phyloP scores from a whole-genome alignment of 1,284 basidiomycete species.

The Trichosporon coremiiforme region DNA sequence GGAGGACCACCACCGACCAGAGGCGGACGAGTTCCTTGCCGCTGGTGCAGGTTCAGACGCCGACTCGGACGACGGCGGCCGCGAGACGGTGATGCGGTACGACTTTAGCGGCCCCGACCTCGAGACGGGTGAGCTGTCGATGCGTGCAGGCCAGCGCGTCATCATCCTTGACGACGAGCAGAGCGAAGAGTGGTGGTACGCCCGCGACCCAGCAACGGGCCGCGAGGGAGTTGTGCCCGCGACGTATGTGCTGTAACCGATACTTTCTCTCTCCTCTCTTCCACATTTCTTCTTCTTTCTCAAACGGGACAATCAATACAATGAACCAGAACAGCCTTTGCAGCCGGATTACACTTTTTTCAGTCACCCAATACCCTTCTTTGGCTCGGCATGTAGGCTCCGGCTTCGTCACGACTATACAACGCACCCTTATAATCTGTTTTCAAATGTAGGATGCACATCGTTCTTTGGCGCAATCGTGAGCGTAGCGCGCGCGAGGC shows the following conservation, averaged over 20 bases:
- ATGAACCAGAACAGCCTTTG: background rate
- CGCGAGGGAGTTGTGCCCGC: constrained; percentile 84
- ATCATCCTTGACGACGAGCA: constrained; percentile 50
- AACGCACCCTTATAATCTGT: background rate
- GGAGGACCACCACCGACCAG: constrained; percentile 36
- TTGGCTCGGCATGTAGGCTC: background rate
- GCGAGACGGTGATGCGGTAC: constrained; percentile 53
- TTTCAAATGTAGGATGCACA: constrained; percentile 2
- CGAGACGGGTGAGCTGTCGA: constrained; percentile 51
- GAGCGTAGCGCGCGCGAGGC: background rate
- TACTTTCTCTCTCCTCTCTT: background rate
- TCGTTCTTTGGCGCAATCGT: background rate
- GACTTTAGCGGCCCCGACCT: constrained; percentile 49
- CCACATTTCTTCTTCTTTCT: background rate
- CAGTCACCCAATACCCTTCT: background rate
- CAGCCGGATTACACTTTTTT: background rate
- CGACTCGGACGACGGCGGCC: constrained; percentile 43
- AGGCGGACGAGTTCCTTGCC: constrained; percentile 50
- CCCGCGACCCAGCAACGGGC: constrained; percentile 72
- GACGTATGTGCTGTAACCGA: constrained; percentile 62
- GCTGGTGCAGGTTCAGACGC: constrained; percentile 26
- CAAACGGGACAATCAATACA: constrained; percentile 1
- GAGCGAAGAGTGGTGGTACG: constrained; percentile 81
- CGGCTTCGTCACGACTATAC: background rate
- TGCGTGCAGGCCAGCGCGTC: constrained; percentile 50